Base-by-base conservation (phyloP, 495 filamentous ascomycete species). In the Venustampulla echinocandica region DNA sequence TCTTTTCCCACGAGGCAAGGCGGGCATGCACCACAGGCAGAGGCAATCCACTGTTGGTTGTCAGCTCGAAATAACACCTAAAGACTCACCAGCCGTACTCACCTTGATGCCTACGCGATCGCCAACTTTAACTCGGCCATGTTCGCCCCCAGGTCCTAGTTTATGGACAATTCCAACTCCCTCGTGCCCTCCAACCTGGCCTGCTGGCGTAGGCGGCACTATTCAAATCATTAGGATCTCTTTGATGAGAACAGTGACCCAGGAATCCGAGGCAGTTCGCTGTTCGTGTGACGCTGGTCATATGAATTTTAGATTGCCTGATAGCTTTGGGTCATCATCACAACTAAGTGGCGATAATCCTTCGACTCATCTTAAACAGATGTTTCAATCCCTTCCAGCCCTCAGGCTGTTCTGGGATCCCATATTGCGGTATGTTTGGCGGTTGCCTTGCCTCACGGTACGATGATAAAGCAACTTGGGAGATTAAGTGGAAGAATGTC, bases 151-250 rank as follows among this genome's bases (percentile, higher is more conserved):
- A 0, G 70, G 67, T 52, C 70, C 82, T 38, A 86, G 64, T 53
- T 81, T 79, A 41, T 78, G 76, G 36, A 83, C 62, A 38, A 66
- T 68, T 13, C 79, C 79, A 7, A 82, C 71, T 5, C 76, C 72
- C 56, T 83, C 79, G 46, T 82, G 77, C 15, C 77, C 77, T 30
- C 80, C 81, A 17, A 85, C 69, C 57, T 85, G 83, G 18, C 78
- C 80, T 7, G 71, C 53, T 42, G 73, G 74, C 0, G 78, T 85
- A n/a, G 79, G 77, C 45, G 61, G 57, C 0, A 85, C 51, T 53
- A 18, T n/a, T 30, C 21, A 30, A 37, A n/a, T 15, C 4, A 30
- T 54, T 30, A 53, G 27, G 7, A n/a, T n/a, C n/a, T n/a, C n/a
- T n/a, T n/a, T n/a, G n/a, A n/a, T n/a, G n/a, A n/a, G n/a, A n/a